These are phyloP conservation scores for Steccherinum ochraceum DNA, from an alignment of 768 basidiomycete genomes.

Conservation along the genomic window DNA sequence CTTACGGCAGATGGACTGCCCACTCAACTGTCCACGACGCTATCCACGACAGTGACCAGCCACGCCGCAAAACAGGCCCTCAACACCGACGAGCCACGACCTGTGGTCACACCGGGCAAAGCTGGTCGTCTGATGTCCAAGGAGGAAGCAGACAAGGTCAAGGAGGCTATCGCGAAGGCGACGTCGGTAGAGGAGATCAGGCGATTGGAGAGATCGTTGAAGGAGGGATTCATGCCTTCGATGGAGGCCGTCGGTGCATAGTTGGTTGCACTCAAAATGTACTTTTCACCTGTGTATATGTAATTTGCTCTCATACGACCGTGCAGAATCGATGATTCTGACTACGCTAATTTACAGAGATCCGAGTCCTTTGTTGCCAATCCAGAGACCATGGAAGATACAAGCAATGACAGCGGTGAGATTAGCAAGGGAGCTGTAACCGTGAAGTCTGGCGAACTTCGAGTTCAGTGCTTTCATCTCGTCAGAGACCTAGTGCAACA, in stretches of 20 bases:
- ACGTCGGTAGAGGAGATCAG: constrained; percentile 87
- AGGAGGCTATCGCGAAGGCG: constrained; percentile 84
- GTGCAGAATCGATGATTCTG: neutral
- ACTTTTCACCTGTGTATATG: constrained; percentile 25
- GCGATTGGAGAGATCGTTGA: constrained; percentile 72
- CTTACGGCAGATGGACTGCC: constrained; percentile 72
- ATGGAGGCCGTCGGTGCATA: constrained; percentile 75
- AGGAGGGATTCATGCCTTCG: constrained; percentile 79
- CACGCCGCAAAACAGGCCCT: constrained; percentile 54
- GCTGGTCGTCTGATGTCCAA: constrained; percentile 87
- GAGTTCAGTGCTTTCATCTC: constrained; percentile 66
- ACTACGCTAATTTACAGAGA: constrained; percentile 2
- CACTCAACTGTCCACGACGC: constrained; percentile 73
- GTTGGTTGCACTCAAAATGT: constrained; percentile 21
- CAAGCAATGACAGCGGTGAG: constrained; percentile 52
- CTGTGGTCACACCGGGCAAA: constrained; percentile 47
- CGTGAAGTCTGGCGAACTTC: constrained; percentile 62
- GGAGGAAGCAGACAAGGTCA: constrained; percentile 84
- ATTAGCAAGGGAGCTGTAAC: constrained; percentile 63
- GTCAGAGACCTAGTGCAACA: constrained; percentile 46
- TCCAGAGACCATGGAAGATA: constrained; percentile 66
- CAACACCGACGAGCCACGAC: constrained; percentile 76
- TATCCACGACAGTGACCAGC: constrained; percentile 68
- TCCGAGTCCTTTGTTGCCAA: constrained; percentile 49
- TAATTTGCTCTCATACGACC: constrained; percentile 9